A percentile compares a stretch with the other conserved stretches of the same genome.
Evolutionary conservation across 1,284 basidiomycete species (phyloP).

Genomic region (Leucoagaricus sp.): DNA sequence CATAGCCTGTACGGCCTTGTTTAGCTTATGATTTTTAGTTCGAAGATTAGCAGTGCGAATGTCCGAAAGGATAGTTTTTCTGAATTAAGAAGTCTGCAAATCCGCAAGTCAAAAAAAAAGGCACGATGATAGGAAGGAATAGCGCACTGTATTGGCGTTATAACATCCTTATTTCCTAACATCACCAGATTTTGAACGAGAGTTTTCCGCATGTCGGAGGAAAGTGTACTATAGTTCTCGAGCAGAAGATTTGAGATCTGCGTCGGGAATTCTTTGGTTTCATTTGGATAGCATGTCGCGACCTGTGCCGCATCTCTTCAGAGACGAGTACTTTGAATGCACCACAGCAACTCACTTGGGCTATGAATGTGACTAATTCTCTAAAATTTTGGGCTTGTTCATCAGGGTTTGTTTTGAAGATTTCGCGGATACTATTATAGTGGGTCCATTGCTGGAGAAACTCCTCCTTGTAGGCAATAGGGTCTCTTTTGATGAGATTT

Average conservation of each 20-base stretch:
- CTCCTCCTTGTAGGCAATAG: conserved; percentile 90
- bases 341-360: conserved; percentile 53
- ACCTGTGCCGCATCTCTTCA: conserved; percentile 48
- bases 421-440: conserved; percentile 85
- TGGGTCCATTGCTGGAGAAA: conserved; percentile 99
- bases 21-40: conserved; percentile 94
- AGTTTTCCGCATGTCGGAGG: conserved; percentile 79
- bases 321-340: conserved; percentile 5
- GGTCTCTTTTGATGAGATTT: conserved; percentile 96
- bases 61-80: conserved; percentile 96
- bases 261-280: conserved; percentile 80
- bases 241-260: conserved; percentile 80
- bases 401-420: conserved; percentile 78
- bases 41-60: conserved; percentile 90
- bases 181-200: conserved; percentile 91
- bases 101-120: too few species aligned
- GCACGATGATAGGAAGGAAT: conserved; percentile 1
- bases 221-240: conserved; percentile 71
- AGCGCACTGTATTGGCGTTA: conserved; percentile 86
- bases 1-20: conserved; percentile 95
- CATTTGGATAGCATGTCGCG: conserved; percentile 86
- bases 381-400: conserved; percentile 83
- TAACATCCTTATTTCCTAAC: conserved; percentile 91
- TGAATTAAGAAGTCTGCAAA: conserved; percentile 87
- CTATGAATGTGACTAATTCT: conserved; percentile 85